phyloP scores from a whole-genome alignment of 208 protist genomes.

The Herpetomonas samuelpessoai region DNA sequence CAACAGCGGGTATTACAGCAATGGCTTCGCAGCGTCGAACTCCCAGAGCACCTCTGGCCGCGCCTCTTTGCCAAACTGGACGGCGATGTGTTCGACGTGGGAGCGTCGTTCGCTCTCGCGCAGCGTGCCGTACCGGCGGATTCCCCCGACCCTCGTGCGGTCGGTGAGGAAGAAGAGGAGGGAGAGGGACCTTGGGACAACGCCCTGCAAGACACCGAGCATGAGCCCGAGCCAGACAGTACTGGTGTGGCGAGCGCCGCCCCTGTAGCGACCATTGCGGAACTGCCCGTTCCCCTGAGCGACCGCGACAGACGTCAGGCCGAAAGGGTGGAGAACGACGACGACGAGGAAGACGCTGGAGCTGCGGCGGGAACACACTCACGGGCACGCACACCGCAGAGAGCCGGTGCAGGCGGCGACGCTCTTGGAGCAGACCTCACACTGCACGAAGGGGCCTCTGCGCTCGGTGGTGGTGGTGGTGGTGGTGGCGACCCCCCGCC shows the following conservation, averaged over 20 bases:
- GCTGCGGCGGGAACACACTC: constrained; percentile 2
- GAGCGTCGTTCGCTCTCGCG: constrained; percentile 33
- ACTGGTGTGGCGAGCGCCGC: not conserved
- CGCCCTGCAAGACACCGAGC: not conserved
- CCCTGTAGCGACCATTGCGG: not conserved
- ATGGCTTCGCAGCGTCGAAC: constrained; percentile 29
- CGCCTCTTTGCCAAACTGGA: constrained; percentile 39
- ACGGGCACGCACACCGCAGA: not conserved
- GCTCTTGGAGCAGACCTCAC: not conserved
- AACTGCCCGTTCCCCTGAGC: too few relatives aligned
- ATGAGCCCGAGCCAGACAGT: too few relatives aligned
- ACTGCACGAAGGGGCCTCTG: not conserved
- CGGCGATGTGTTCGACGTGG: constrained; percentile 34
- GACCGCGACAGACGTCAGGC: too few relatives aligned
- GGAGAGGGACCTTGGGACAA: not conserved
- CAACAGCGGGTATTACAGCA: constrained; percentile 20
- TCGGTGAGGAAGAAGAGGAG: constrained; percentile 16
- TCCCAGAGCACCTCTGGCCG: constrained; percentile 28
- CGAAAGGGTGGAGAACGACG: not conserved
- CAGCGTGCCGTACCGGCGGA: constrained; percentile 1
- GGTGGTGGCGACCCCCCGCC: too few relatives aligned
- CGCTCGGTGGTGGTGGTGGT: not conserved
- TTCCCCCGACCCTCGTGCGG: not conserved
- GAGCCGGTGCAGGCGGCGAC: not conserved
- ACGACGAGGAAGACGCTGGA: constrained; percentile 1